phyloP scores from a whole-genome alignment of 306 rosid genomes.

The Sicyos edulis region DNA sequence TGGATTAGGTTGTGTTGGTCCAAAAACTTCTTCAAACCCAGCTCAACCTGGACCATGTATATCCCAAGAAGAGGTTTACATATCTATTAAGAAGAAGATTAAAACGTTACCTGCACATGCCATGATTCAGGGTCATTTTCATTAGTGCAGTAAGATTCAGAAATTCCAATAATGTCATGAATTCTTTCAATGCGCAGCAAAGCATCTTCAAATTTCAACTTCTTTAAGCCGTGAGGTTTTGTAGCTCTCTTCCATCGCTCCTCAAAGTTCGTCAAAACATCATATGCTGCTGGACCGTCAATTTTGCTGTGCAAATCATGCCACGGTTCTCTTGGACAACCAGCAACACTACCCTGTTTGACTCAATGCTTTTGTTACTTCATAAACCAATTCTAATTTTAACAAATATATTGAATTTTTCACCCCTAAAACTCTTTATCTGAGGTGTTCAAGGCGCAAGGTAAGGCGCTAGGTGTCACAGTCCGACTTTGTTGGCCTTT shows the following conservation, averaged over 20 bases:
- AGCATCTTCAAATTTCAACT: conserved; percentile 69
- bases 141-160: conserved; percentile 31
- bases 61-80: neutral
- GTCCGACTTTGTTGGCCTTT: too few relatives aligned
- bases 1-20: too few relatives aligned
- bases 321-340: conserved; percentile 98
- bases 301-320: conserved; percentile 91
- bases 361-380: neutral
- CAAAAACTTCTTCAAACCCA: too few relatives aligned
- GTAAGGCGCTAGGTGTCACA: too few relatives aligned
- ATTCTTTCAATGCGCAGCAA: conserved; percentile 75
- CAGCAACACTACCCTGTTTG: conserved; percentile 58
- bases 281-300: conserved; percentile 97
- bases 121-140: conserved; percentile 77
- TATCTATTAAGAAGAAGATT: neutral
- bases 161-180: conserved; percentile 48
- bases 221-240: conserved; percentile 70
- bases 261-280: conserved; percentile 81
- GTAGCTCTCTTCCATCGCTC: conserved; percentile 95
- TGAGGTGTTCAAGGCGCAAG: too few relatives aligned
- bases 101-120: conserved; percentile 79
- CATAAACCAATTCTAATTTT: conserved; percentile 6
- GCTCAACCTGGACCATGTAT: too few relatives aligned
- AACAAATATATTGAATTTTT: neutral
- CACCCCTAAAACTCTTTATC: too few relatives aligned